Base-by-base conservation (phyloP, 1,139 yeast genomes). In the Saccharomyces hybrid region DNA sequence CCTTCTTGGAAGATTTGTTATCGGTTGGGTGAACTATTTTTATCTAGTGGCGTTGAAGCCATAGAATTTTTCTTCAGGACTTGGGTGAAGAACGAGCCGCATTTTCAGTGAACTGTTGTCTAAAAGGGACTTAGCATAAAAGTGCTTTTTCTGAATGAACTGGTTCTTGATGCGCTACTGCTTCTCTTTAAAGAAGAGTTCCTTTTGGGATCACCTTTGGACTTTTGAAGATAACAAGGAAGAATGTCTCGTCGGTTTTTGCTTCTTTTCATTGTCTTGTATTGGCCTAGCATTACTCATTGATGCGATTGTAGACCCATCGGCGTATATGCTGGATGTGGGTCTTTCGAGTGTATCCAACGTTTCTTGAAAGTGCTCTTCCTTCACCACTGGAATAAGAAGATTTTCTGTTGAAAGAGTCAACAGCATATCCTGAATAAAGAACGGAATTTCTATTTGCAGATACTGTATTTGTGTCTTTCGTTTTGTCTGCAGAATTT, bases 91-190 rank as follows among this genome's bases (percentile, higher is more conserved):
- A 44, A 8, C 60, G 56, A 2, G 51, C 51, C 1, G 63, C 63
- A 53, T 57, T 61, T 2, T 60, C 64, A 4, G 64, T 60, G 41
- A 60, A 60, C 49, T 58, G 61, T 42, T 59, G 64, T 51, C 61
- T 65, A 49, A 60, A 58, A 6, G 66, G 66, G 68, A 53, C 65
- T 65, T 34, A 59, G 26, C 5, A 59, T 51, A 28, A 62, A 58
- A 12, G 65, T 59, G 16, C 53, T 55, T 32, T 56, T 64, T 27
- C 26, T 38, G 3, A 16, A 38, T 38, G 44, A 38, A 8, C 44
- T 38, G 4, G 44, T 38, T 16, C 44, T 21, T 11, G 44, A 38
- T 38, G 24, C 44, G 19, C 44, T 38, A 11, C 44, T 38, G 12
- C 48, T 16, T 42, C 49, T 27, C 47, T 50, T 19, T 52, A 50